phyloP scores from a whole-genome alignment of 2,329 filamentous ascomycete species.

The Aspergillus amoenus region DNA sequence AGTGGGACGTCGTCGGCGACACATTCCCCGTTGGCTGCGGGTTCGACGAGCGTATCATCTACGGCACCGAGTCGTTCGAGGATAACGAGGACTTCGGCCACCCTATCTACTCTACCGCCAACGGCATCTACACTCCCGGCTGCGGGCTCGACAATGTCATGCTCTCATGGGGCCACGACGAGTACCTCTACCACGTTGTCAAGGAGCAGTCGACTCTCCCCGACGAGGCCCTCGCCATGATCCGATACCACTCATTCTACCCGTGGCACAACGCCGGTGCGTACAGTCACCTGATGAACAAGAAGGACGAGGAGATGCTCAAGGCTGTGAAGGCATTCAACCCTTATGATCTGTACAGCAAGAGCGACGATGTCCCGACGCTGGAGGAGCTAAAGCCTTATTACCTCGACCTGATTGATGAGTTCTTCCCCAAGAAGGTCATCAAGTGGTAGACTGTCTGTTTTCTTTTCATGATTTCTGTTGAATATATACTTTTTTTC shows the following conservation, averaged over 20 bases:
- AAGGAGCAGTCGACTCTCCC: slow-evolving; percentile 80
- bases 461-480: background rate
- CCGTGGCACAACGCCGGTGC: slow-evolving; percentile 83
- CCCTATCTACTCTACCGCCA: slow-evolving; percentile 70
- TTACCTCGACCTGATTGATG: slow-evolving; percentile 72
- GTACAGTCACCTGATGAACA: slow-evolving; percentile 79
- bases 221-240: slow-evolving; percentile 83
- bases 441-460: slow-evolving; percentile 62
- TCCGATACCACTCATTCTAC: slow-evolving; percentile 90
- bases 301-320: slow-evolving; percentile 76
- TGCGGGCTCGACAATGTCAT: slow-evolving; percentile 86
- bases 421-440: slow-evolving; percentile 68
- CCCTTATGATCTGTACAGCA: slow-evolving; percentile 88
- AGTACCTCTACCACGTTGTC: slow-evolving; percentile 70
- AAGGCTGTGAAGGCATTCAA: slow-evolving; percentile 83
- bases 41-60: slow-evolving; percentile 71
- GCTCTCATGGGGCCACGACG: slow-evolving; percentile 73
- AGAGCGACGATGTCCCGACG: slow-evolving; percentile 77
- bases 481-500: background rate
- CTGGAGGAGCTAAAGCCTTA: slow-evolving; percentile 77
- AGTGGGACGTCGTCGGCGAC: slow-evolving; percentile 87
- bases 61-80: slow-evolving; percentile 70
- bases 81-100: slow-evolving; percentile 73
- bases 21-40: slow-evolving; percentile 49
- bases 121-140: slow-evolving; percentile 75